Percentiles rank a stretch among this genome's conserved stretches.
phyloP scores from a whole-genome alignment of 169 alveolate genomes.

The Plasmodium gaboni region DNA sequence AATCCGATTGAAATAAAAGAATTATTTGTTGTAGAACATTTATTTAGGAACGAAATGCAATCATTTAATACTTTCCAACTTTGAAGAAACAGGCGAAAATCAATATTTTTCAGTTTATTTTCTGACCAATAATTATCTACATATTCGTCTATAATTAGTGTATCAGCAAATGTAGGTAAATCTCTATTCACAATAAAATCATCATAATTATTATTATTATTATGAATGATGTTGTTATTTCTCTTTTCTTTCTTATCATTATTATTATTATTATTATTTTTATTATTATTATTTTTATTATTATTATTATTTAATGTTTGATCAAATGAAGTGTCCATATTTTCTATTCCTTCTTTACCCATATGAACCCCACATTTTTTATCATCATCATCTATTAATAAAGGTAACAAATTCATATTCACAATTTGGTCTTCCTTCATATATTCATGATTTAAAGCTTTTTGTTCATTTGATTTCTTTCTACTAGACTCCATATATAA shows the following conservation, averaged over 20 bases:
- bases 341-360: not conserved
- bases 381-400: not conserved
- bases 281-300: not conserved
- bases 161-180: not conserved
- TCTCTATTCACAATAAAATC: not conserved
- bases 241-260: not conserved
- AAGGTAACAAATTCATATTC: not conserved
- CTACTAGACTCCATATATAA: not conserved
- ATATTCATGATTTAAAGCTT: not conserved
- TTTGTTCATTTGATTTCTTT: not conserved
- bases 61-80: slow-evolving; percentile 73
- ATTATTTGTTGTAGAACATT: slow-evolving; percentile 68
- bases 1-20: slow-evolving; percentile 68
- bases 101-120: slow-evolving; percentile 56
- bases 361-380: not conserved
- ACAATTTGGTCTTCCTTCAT: not conserved
- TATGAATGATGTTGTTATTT: not conserved
- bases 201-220: not conserved
- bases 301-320: not conserved
- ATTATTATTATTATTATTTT: not conserved
- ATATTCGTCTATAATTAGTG: slow-evolving; percentile 50
- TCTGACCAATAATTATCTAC: slow-evolving; percentile 62
- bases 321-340: not conserved
- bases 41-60: slow-evolving; percentile 47
- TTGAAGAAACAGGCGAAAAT: slow-evolving; percentile 41